These are phyloP conservation scores for Centrapalus pauciflorus DNA, from an alignment of 129 eudicot species.

Conservation along the genomic window DNA sequence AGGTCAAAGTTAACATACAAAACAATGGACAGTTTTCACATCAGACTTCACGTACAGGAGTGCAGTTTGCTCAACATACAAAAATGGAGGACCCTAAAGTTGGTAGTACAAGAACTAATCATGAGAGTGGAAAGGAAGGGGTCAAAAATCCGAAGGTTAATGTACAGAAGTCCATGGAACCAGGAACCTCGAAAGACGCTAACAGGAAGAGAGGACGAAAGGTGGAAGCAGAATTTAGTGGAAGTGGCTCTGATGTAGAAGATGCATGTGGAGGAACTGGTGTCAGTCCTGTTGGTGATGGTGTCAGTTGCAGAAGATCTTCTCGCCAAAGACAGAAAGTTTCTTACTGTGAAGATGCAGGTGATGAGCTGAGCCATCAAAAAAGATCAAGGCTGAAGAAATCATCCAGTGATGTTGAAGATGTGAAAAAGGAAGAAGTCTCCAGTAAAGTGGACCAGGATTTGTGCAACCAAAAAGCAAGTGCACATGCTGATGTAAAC, in stretches of 20 bases:
- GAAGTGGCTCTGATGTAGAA: slow-evolving; percentile 32
- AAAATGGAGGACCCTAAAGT: slow-evolving; percentile 18
- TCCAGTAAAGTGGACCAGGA: slow-evolving; percentile 9
- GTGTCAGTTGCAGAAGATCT: slow-evolving; percentile 34
- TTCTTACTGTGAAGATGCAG: slow-evolving; percentile 43
- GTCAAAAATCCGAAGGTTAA: slow-evolving; percentile 13
- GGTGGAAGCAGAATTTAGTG: slow-evolving; percentile 38
- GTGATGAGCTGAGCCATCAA: slow-evolving; percentile 32
- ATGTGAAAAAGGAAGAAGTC: slow-evolving; percentile 19
- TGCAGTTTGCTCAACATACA: slow-evolving; percentile 17
- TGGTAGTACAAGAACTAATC: slow-evolving; percentile 21
- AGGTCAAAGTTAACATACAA: slow-evolving; percentile 21
- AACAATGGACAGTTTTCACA: slow-evolving; percentile 19
- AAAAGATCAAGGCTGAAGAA: slow-evolving; percentile 33
- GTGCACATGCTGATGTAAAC: slow-evolving; percentile 23
- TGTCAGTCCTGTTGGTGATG: slow-evolving; percentile 18
- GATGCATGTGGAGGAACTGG: slow-evolving; percentile 12
- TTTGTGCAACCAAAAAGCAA: slow-evolving; percentile 8
- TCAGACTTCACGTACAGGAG: slow-evolving; percentile 15
- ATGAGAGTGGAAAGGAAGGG: slow-evolving; percentile 19
- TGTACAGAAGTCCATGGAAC: slow-evolving; percentile 16
- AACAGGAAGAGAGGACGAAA: slow-evolving; percentile 48
- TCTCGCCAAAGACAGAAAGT: slow-evolving; percentile 44
- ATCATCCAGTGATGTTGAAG: slow-evolving; percentile 15
- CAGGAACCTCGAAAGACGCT: slow-evolving; percentile 25